A percentile compares a stretch with the other conserved stretches of the same genome.
Evolutionary conservation across 2,329 filamentous ascomycete genomes (phyloP).

Genomic region (Sporothrix inflata): DNA sequence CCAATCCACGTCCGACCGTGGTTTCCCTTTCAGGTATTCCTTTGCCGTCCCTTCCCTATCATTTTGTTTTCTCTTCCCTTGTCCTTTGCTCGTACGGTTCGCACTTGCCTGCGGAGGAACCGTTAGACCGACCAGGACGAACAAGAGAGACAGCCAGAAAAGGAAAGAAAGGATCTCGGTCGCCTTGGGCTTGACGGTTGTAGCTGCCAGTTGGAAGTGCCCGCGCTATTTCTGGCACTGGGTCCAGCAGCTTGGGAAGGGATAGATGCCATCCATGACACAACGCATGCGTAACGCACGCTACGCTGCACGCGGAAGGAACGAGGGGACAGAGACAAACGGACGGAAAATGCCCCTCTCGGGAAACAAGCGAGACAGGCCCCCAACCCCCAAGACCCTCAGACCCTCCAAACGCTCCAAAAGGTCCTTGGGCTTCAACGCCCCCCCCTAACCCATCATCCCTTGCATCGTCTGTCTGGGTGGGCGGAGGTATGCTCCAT

Average conservation of each 20-base stretch:
- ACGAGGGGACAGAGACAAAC: constrained; percentile 6
- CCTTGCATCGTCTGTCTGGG: constrained; percentile 3
- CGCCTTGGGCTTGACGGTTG: too few relatives aligned
- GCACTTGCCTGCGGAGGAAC: constrained; percentile 11
- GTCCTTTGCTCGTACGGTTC: not conserved
- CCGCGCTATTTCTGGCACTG: constrained; percentile 9
- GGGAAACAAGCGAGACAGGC: not conserved
- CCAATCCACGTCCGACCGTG: not conserved
- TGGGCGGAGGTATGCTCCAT: not conserved
- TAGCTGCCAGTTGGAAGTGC: not conserved
- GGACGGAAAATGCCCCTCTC: not conserved
- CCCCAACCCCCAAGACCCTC: not conserved
- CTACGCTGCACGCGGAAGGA: constrained; percentile 6
- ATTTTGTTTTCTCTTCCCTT: not conserved
- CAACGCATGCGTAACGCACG: not conserved
- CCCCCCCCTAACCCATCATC: not conserved
- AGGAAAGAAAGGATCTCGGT: not conserved
- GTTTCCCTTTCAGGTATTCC: not conserved
- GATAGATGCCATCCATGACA: constrained; percentile 1
- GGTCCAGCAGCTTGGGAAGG: constrained; percentile 19
- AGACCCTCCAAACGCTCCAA: not conserved
- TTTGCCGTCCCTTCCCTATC: not conserved
- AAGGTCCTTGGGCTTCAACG: not conserved
- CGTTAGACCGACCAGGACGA: not conserved
- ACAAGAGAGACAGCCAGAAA: not conserved